Percentiles rank a stretch among this genome's conserved stretches.
Conservation (phyloP, 1,139 yeast genomes). For the Blastobotrys capitulatus region DNA sequence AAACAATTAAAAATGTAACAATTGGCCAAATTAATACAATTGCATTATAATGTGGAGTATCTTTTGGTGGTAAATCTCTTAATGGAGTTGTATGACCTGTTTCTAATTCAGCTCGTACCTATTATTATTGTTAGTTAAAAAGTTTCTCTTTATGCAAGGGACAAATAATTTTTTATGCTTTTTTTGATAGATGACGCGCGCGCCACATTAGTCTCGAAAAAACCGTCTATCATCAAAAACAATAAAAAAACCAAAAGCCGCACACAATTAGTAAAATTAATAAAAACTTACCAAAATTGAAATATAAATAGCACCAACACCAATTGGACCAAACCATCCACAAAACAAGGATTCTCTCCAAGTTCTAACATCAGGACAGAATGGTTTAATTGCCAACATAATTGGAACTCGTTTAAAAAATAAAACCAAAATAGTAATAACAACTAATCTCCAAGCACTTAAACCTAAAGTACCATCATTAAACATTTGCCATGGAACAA, state of each 20-base stretch:
- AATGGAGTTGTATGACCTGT: constrained; percentile 60
- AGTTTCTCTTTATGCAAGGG: background rate
- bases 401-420: constrained; percentile 86
- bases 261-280: background rate
- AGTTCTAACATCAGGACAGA: constrained; percentile 86
- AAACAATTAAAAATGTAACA: constrained; percentile 73
- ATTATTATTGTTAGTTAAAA: background rate
- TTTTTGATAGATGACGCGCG: too few species aligned
- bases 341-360: constrained; percentile 96
- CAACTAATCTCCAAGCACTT: constrained; percentile 76
- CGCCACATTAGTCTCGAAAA: too few species aligned
- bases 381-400: constrained; percentile 65
- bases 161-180: background rate
- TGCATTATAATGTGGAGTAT: constrained; percentile 58
- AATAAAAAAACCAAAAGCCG: too few species aligned
- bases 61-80: constrained; percentile 46
- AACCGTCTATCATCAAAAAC: background rate
- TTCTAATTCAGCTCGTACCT: constrained; percentile 68
- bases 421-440: constrained; percentile 78
- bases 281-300: constrained; percentile 50
- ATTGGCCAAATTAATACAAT: constrained; percentile 86
- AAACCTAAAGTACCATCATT: constrained; percentile 63
- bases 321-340: constrained; percentile 98
- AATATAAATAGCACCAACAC: constrained; percentile 95
- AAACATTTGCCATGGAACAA: constrained; percentile 87